Evolutionary conservation across 2,329 filamentous ascomycete species (phyloP), one percentile per base, ranked within the genome.

Genomic region (Penicillium sp.): DNA sequence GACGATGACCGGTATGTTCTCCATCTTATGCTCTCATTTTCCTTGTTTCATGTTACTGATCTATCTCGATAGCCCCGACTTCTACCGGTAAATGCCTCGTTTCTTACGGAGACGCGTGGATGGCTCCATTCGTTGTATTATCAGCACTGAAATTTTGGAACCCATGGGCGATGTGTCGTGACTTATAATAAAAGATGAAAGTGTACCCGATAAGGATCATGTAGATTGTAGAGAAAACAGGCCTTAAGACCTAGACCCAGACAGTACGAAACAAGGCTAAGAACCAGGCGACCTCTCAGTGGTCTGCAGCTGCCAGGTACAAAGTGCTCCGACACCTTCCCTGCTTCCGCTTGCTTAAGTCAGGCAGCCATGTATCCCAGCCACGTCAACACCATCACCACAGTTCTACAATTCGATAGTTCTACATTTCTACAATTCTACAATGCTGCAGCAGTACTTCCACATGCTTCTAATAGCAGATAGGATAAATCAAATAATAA

Each of bases 21-120:
- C 32, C 6, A 29, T 2, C 27, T 18, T 13, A 8, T 29, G n/a
- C 31, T 13, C 20, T 42, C 15, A 12, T 39, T 5, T 5, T 6
- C 29, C 31, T 32, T 4, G 44, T 39, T 25, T 49, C 42, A 40
- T 46, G 15, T 45, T 77, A 81, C 68, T 84, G 57, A 71, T 35
- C 13, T 52, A 37, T 28, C 10, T 80, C 66, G 80, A 80, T 74
- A 88, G 88, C 76, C 95, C 95, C 68, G 91, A 96, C 72, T 96
- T 95, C 74, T 95, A 95, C 81, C 89, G 88, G 56, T 73, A 69
- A 64, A 53, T 49, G 24, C 6, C 15, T 23, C 37, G 42, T 29
- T 37, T 45, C 6, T 29, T 33, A 29, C 13, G 33, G 15, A 42
- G 24, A 25, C 29, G 46, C 13, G 41, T 43, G 49, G 33, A 48